Conservation (phyloP, 1,139 yeast species). For the Taphrina populina region DNA sequence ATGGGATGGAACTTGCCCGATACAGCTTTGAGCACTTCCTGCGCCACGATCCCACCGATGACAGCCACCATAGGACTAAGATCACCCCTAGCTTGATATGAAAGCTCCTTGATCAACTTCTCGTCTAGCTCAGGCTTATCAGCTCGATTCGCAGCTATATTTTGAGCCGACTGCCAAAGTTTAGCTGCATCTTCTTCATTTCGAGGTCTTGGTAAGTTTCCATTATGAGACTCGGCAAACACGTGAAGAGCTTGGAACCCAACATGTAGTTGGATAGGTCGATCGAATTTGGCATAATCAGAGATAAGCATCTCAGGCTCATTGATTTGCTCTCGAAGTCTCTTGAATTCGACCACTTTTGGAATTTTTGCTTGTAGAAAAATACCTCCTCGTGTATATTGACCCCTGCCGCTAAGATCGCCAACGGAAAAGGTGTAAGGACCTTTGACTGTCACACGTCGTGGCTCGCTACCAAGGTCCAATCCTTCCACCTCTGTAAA, state of each 20-base stretch:
- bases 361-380: conserved; percentile 93
- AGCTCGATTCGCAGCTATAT: conserved; percentile 62
- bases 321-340: conserved; percentile 62
- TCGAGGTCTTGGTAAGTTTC: conserved; percentile 72
- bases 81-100: conserved; percentile 89
- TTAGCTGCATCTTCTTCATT: conserved; percentile 73
- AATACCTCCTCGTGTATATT: conserved; percentile 78
- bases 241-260: conserved; percentile 88
- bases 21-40: conserved; percentile 91
- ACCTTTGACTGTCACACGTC: conserved; percentile 79
- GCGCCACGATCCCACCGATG: conserved; percentile 93
- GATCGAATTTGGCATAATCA: conserved; percentile 90
- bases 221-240: conserved; percentile 62
- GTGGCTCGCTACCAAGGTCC: conserved; percentile 61
- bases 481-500: conserved; percentile 83
- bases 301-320: conserved; percentile 79
- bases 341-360: conserved; percentile 58
- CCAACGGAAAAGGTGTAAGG: conserved; percentile 86
- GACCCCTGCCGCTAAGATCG: conserved; percentile 53
- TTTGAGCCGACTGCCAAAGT: conserved; percentile 59
- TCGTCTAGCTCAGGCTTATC: conserved; percentile 60
- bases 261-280: conserved; percentile 83
- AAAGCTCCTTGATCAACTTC: conserved; percentile 64
- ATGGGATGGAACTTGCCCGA: conserved; percentile 92
- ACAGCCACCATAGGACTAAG: conserved; percentile 87